These are phyloP conservation scores for Suillus lakei DNA, from an alignment of 768 basidiomycete species.

Conservation along the genomic window DNA sequence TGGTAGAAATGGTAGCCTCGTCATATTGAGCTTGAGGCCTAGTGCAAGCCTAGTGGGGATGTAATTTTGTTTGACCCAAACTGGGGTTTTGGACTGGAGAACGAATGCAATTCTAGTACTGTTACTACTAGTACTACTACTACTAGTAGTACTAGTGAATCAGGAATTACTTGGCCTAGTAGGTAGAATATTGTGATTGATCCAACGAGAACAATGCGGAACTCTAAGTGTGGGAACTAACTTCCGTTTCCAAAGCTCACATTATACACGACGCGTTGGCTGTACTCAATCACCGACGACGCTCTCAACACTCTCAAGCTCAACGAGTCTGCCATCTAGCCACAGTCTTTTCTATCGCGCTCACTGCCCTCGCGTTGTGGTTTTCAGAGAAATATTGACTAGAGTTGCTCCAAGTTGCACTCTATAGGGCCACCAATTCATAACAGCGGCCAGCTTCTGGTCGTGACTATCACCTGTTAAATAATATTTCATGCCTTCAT, in stretches of 20 bases:
- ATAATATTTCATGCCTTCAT: slow-evolving; percentile 15
- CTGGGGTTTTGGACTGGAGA: too few relatives aligned
- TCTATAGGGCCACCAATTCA: not conserved
- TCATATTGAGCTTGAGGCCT: too few relatives aligned
- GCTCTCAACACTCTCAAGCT: not conserved
- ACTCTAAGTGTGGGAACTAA: not conserved
- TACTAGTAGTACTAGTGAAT: too few relatives aligned
- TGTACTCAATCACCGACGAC: not conserved
- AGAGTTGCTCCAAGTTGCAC: not conserved
- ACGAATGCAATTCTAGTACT: too few relatives aligned
- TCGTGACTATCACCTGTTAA: not conserved
- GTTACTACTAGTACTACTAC: too few relatives aligned
- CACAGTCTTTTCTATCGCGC: not conserved
- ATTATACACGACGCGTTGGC: not conserved
- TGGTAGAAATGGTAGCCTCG: too few relatives aligned
- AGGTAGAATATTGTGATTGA: too few relatives aligned
- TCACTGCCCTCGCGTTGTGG: not conserved
- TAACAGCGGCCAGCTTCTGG: not conserved
- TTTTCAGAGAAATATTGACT: not conserved
- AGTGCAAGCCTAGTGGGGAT: too few relatives aligned
- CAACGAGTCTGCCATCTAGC: not conserved
- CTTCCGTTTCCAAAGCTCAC: not conserved
- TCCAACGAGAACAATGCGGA: too few relatives aligned
- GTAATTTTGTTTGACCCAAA: too few relatives aligned
- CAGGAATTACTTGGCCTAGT: too few relatives aligned